Evolutionary conservation across 352 stramenopile species (phyloP), one percentile per base, ranked within the genome.

Genomic region (Labyrinthula sp.): DNA sequence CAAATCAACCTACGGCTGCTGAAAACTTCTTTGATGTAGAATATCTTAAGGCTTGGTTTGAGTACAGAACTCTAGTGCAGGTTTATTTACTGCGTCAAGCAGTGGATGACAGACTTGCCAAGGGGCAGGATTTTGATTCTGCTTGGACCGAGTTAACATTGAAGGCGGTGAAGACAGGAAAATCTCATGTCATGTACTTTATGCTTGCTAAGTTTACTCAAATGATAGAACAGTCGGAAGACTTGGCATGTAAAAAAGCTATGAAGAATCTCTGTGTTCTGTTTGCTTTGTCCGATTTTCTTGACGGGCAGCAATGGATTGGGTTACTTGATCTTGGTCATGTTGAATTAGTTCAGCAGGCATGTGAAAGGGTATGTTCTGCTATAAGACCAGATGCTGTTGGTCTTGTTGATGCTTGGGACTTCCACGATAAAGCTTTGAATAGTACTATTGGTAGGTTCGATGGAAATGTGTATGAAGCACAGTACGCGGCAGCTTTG

Each of bases 341-440:
- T 25, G 17, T 18, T 2, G 30, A 23, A 18, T 12, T 52, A 10
- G 14, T 52, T 20, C 23, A 52, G 34, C 31, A 52, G 35, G 43
- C 43, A 12, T 14, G 6, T 18, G 28, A 24, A 22, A 7, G 12
- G 8, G 30, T 60, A 3, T 56, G 47, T 30, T 10, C 9, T 4
- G 40, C 3, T 0, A 35, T 60, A 5, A 35, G 52, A n/a, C 46
- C 37, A 30, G 40, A 60, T 17, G 52, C 52, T 10, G 48, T 60
- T 14, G 39, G 46, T 5, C 48, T 60, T 10, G 48, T 61, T 7
- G 52, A 60, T 29, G 35, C 52, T 6, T 60, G 58, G 23, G 47
- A 45, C 17, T 60, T 43, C 38, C 41, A 15, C 2, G 52, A 60
- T 30, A 17, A 14, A 2, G 28, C 57, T 12, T 27, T 60, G 4